These are phyloP conservation scores for Aspergillus sclerotiicarbonarius DNA, from an alignment of 495 filamentous ascomycete species.

Conservation along the genomic window DNA sequence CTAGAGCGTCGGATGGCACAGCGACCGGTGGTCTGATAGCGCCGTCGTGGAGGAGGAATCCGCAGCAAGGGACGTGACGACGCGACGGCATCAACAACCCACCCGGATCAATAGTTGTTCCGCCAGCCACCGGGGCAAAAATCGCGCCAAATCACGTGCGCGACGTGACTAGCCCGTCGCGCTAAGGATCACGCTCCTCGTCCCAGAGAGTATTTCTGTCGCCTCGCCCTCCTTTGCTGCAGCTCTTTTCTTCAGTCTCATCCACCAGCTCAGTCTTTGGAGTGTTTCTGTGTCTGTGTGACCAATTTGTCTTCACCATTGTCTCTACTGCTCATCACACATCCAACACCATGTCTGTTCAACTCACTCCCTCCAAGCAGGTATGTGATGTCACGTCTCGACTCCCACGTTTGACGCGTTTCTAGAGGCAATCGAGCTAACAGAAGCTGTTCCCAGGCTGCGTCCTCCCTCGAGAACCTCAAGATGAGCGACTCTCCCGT, in stretches of 20 bases:
- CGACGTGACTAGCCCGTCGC: slow-evolving; percentile 45
- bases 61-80: not conserved
- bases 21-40: slow-evolving; percentile 15
- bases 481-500: slow-evolving; percentile 87
- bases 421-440: slow-evolving; percentile 22
- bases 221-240: slow-evolving; percentile 19
- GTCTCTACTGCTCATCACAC: slow-evolving; percentile 15
- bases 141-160: slow-evolving; percentile 41
- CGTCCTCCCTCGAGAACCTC: slow-evolving; percentile 78
- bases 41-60: not conserved
- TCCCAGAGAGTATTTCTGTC: slow-evolving; percentile 33
- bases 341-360: slow-evolving; percentile 59
- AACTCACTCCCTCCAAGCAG: slow-evolving; percentile 85
- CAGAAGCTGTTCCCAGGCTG: slow-evolving; percentile 56
- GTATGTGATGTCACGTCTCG: slow-evolving; percentile 53
- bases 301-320: slow-evolving; percentile 18
- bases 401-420: slow-evolving; percentile 41
- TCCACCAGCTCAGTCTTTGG: slow-evolving; percentile 14
- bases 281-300: slow-evolving; percentile 21
- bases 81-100: slow-evolving; percentile 7
- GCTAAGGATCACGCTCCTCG: slow-evolving; percentile 42
- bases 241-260: slow-evolving; percentile 26
- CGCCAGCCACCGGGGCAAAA: slow-evolving; percentile 18
- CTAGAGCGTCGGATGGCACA: slow-evolving; percentile 9
- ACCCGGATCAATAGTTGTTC: slow-evolving; percentile 5